Conservation (phyloP, 2,329 filamentous ascomycete genomes). For the Phialophora tarda region DNA sequence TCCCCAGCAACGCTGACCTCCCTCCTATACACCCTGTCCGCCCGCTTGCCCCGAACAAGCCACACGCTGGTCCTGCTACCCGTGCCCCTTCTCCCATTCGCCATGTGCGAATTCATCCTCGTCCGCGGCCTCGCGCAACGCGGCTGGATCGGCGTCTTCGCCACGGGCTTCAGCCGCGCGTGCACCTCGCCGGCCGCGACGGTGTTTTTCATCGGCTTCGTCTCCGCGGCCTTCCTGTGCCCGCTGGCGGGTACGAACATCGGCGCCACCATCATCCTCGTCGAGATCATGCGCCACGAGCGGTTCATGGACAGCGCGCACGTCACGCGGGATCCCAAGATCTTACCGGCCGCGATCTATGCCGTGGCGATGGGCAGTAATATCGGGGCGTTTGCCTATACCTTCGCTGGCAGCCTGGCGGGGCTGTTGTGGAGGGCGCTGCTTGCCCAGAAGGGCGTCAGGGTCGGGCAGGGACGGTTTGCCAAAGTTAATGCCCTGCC, state of each 20-base stretch:
- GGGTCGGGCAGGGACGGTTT: conserved; percentile 36
- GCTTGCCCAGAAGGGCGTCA: conserved; percentile 37
- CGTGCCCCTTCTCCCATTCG: conserved; percentile 39
- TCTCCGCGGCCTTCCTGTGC: conserved; percentile 38
- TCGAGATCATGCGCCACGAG: conserved; percentile 39
- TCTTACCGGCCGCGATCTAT: conserved; percentile 36
- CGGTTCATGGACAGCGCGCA: conserved; percentile 30
- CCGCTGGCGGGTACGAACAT: conserved; percentile 40
- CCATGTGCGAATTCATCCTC: conserved; percentile 41
- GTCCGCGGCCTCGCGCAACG: conserved; percentile 39
- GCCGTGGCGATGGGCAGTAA: conserved; percentile 40
- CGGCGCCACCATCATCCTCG: conserved; percentile 41
- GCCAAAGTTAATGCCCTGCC: conserved; percentile 37
- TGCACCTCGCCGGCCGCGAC: conserved; percentile 35
- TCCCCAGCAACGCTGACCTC: conserved; percentile 23
- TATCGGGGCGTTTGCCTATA: conserved; percentile 40
- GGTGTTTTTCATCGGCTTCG: conserved; percentile 39
- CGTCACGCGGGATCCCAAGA: conserved; percentile 26
- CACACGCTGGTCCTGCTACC: conserved; percentile 34
- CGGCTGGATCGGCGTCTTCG: conserved; percentile 39
- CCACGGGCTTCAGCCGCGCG: conserved; percentile 36
- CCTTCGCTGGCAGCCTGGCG: conserved; percentile 39
- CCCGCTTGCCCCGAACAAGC: conserved; percentile 36
- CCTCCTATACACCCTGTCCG: conserved; percentile 23
- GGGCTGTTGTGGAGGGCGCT: conserved; percentile 38